Evolutionary conservation across 2,329 filamentous ascomycete species (phyloP), one percentile per base, ranked within the genome.

Genomic region (Ceratocystis alfenasii): DNA sequence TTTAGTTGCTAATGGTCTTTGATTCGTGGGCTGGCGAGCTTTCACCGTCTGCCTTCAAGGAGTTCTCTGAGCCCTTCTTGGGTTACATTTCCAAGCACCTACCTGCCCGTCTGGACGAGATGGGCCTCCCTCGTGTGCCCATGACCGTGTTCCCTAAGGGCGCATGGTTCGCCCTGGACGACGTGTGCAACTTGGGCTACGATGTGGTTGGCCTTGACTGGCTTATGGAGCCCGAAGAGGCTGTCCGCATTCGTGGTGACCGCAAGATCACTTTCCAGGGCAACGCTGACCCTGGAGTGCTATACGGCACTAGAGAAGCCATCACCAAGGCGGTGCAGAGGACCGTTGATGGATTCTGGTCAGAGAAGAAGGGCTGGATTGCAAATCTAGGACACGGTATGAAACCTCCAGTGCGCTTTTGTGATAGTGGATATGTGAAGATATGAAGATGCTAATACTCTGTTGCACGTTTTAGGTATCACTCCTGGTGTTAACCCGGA

Each of bases 111-210:
- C 78, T 97, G 66, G 79, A 83, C 70, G 87, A 89, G 73, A 80
- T 95, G 73, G 86, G 86, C 0, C 77, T 93, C 64, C 88, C 92
- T 67, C 81, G 79, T 10, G 93, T 99, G 2, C 94, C 94, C 2
- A 96, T 97, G 92, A 95, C 92, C 4, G 91, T 97, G 28, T 99
- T 99, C 75, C 91, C 94, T 45, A 99, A 99, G 79, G 94, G 94
- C 10, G 93, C 94, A 10, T 97, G 94, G 89, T 94, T 95, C 75
- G 90, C 91, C 3, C 81, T 99, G 62, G 89, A 96, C 71, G 86
- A 89, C 41, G 83, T 94, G 22, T 96, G 92, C 78, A 80, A 91
- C 72, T 83, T 92, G 17, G 92, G 91, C 50, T 99, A 97, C 79
- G 84, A 97, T 72, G 90, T 96, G 46, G 88, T 99, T 66, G 90